phyloP scores from a whole-genome alignment of 495 filamentous ascomycete species.

The Trichoderma reesei region DNA sequence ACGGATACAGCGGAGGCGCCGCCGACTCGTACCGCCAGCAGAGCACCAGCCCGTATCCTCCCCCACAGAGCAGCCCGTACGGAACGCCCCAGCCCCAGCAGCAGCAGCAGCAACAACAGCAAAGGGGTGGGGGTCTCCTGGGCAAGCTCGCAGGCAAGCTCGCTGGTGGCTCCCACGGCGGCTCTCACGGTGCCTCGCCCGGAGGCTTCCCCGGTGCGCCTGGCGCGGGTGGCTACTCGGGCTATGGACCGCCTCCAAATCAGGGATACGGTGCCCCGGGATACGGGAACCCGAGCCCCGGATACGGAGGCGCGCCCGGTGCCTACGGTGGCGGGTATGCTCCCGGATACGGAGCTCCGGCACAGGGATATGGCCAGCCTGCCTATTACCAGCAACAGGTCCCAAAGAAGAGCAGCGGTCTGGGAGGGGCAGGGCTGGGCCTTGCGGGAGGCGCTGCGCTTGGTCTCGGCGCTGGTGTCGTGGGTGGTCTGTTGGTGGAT shows the following conservation, averaged over 20 bases:
- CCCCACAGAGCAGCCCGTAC: slow-evolving; percentile 16
- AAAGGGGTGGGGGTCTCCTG: slow-evolving; percentile 39
- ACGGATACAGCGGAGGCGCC: slow-evolving; percentile 17
- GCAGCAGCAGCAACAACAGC: slow-evolving; percentile 7
- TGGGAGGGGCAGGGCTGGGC: slow-evolving; percentile 56
- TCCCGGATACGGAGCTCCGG: slow-evolving; percentile 13
- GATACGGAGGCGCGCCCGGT: slow-evolving; percentile 10
- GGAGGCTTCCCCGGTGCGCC: slow-evolving; percentile 11
- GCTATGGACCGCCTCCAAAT: slow-evolving; percentile 13
- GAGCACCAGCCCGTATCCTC: slow-evolving; percentile 17
- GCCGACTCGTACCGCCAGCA: slow-evolving; percentile 17
- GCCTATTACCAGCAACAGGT: slow-evolving; percentile 23
- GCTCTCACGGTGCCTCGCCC: too few relatives aligned
- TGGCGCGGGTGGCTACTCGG: slow-evolving; percentile 27
- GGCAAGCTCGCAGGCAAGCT: slow-evolving; percentile 23
- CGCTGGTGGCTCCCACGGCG: background rate
- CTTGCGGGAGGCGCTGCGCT: slow-evolving; percentile 52
- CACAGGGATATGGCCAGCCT: slow-evolving; percentile 32
- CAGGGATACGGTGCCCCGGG: slow-evolving; percentile 11
- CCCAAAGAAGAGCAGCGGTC: slow-evolving; percentile 31
- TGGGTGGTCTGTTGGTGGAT: slow-evolving; percentile 60
- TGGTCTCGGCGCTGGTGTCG: slow-evolving; percentile 64
- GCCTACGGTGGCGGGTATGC: slow-evolving; percentile 7
- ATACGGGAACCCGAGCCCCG: slow-evolving; percentile 14
- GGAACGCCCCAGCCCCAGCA: slow-evolving; percentile 6